These are phyloP conservation scores for Suillus subaureus DNA, from an alignment of 768 basidiomycete species.

Conservation along the genomic window DNA sequence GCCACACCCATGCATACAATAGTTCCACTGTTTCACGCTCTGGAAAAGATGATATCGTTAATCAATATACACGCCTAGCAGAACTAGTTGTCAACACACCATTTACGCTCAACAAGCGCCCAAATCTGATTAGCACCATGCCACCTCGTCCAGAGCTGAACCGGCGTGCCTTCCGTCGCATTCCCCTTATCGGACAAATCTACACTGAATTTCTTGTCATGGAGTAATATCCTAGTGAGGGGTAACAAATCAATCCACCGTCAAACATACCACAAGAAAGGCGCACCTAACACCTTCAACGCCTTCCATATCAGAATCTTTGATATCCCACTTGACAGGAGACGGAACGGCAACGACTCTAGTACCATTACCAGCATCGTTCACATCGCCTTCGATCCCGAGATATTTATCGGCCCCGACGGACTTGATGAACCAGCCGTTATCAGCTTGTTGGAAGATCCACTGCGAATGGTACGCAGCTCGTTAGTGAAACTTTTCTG, in stretches of 20 bases:
- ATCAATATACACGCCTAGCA: not conserved
- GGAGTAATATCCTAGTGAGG: constrained; percentile 45
- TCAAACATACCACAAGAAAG: not conserved
- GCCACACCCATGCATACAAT: too few relatives aligned
- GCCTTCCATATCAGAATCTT: constrained; percentile 42
- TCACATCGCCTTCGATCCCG: constrained; percentile 29
- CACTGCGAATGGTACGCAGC: constrained; percentile 46
- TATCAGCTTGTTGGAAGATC: constrained; percentile 40
- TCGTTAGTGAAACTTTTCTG: not conserved
- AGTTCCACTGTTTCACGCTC: not conserved
- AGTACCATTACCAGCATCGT: constrained; percentile 37
- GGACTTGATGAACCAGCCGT: constrained; percentile 47
- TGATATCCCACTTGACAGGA: constrained; percentile 52
- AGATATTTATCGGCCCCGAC: constrained; percentile 44
- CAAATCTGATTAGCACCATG: constrained; percentile 55
- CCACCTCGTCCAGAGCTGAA: constrained; percentile 54
- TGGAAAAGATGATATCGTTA: not conserved
- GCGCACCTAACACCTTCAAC: constrained; percentile 45
- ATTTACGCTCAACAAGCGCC: constrained; percentile 33
- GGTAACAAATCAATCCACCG: not conserved
- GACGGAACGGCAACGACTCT: constrained; percentile 39
- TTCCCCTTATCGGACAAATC: constrained; percentile 53
- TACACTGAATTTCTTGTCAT: constrained; percentile 43
- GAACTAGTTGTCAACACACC: not conserved
- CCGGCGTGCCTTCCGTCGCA: constrained; percentile 42